Evolutionary conservation across 768 basidiomycete species (phyloP).

Genomic region (Suillus tomentosus): DNA sequence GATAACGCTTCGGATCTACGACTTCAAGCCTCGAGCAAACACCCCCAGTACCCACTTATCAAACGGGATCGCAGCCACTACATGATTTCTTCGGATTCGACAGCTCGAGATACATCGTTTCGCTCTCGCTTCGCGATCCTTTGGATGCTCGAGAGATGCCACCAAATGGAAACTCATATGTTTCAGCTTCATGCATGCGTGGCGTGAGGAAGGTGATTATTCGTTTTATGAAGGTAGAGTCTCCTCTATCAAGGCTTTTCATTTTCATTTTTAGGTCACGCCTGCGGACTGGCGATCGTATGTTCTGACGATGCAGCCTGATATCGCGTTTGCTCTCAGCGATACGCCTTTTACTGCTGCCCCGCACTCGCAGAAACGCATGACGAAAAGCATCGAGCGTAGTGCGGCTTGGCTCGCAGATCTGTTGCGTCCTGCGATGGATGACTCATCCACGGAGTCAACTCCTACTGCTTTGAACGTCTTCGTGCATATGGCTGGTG

Average conservation of each 20-base stretch:
- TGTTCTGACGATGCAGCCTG: conserved; percentile 56
- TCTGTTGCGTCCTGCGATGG: conserved; percentile 41
- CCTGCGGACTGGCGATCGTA: conserved; percentile 58
- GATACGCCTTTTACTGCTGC: conserved; percentile 68
- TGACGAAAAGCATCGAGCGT: conserved; percentile 75
- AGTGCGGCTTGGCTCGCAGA: conserved; percentile 63
- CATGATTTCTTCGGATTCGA: conserved; percentile 66
- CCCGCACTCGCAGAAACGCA: conserved; percentile 75
- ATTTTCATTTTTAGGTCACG: conserved; percentile 46
- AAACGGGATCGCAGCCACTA: conserved; percentile 52
- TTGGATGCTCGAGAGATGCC: conserved; percentile 68
- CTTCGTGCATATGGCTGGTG: conserved; percentile 73
- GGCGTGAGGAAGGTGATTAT: conserved; percentile 70
- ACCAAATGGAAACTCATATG: conserved; percentile 60
- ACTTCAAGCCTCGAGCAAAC: conserved; percentile 58
- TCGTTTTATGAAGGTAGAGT: conserved; percentile 7
- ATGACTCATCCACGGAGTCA: neutral
- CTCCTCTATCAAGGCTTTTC: conserved; percentile 1
- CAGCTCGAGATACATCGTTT: conserved; percentile 49
- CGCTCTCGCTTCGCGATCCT: conserved; percentile 67
- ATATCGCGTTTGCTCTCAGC: conserved; percentile 69
- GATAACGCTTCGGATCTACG: neutral
- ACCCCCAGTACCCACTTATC: conserved; percentile 68
- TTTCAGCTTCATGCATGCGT: conserved; percentile 60
- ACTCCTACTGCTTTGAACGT: conserved; percentile 40